phyloP scores from a whole-genome alignment of 805 yeast species.

The Wickerhamomyces canadensis region DNA sequence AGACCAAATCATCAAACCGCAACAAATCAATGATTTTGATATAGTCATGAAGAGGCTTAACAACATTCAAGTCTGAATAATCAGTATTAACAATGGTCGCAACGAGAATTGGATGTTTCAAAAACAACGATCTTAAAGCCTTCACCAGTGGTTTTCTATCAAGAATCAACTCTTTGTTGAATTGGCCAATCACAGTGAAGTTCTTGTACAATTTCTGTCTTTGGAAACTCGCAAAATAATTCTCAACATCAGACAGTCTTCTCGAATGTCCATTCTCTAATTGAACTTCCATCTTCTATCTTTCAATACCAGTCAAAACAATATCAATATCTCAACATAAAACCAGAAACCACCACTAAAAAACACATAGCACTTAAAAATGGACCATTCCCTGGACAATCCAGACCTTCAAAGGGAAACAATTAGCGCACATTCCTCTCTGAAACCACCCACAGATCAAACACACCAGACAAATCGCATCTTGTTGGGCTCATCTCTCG shows the following conservation, averaged over 20 bases:
- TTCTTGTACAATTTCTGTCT: constrained; percentile 16
- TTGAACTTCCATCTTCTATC: too few species aligned
- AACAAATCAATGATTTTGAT: constrained; percentile 13
- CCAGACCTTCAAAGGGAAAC: too few species aligned
- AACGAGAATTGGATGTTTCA: constrained; percentile 16
- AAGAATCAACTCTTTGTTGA: constrained; percentile 7
- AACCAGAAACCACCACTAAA: too few species aligned
- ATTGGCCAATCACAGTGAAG: constrained; percentile 12
- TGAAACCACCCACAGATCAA: too few species aligned
- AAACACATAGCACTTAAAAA: too few species aligned
- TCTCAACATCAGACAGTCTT: constrained; percentile 19
- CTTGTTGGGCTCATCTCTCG: too few species aligned
- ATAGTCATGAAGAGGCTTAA: constrained; percentile 15
- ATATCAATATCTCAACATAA: too few species aligned
- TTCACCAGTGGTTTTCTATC: constrained; percentile 5
- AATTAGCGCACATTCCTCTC: too few species aligned
- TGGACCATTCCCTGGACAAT: too few species aligned
- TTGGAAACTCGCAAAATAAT: constrained; percentile 16
- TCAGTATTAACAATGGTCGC: constrained; percentile 14
- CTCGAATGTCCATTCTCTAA: constrained; percentile 18
- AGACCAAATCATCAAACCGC: constrained; percentile 10
- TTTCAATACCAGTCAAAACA: too few species aligned
- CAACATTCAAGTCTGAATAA: constrained; percentile 10
- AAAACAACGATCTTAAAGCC: constrained; percentile 7
- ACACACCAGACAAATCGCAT: too few species aligned